A percentile compares a stretch with the other conserved stretches of the same genome.
Evolutionary conservation across 2,329 filamentous ascomycete species (phyloP).

Genomic region (Aspergillus sp.): DNA sequence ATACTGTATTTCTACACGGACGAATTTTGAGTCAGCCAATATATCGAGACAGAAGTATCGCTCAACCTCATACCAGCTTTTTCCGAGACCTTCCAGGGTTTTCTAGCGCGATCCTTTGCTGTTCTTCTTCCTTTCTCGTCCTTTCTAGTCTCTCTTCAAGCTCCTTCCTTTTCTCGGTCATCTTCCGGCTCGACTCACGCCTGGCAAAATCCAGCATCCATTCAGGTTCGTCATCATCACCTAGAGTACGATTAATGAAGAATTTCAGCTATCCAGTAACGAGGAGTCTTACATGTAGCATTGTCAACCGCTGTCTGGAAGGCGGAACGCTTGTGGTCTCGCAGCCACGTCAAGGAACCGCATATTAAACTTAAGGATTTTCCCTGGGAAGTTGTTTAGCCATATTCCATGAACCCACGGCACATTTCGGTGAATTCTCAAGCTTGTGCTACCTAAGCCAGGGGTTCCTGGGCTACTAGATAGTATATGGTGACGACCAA

Average conservation of each 20-base stretch:
- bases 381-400: conserved; percentile 53
- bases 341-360: conserved; percentile 85
- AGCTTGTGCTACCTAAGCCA: neutral
- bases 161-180: conserved; percentile 68
- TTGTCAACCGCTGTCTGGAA: conserved; percentile 58
- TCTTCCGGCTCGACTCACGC: conserved; percentile 66
- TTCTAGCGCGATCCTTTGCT: conserved; percentile 56
- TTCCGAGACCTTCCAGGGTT: conserved; percentile 52
- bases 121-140: conserved; percentile 63
- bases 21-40: neutral
- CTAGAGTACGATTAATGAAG: conserved; percentile 25
- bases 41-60: neutral
- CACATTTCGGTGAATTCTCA: neutral
- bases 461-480: neutral
- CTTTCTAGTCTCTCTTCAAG: conserved; percentile 70
- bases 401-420: no score
- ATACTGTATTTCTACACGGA: conserved; percentile 33
- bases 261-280: neutral
- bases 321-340: conserved; percentile 69
- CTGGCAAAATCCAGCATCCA: conserved; percentile 83
- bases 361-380: conserved; percentile 94
- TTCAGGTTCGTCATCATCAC: conserved; percentile 72
- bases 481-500: neutral
- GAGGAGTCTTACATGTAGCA: conserved; percentile 44
- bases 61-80: conserved; percentile 39